A percentile compares a stretch with the other conserved stretches of the same genome.
phyloP scores from a whole-genome alignment of 495 filamentous ascomycete genomes.

The Tuber borchii region DNA sequence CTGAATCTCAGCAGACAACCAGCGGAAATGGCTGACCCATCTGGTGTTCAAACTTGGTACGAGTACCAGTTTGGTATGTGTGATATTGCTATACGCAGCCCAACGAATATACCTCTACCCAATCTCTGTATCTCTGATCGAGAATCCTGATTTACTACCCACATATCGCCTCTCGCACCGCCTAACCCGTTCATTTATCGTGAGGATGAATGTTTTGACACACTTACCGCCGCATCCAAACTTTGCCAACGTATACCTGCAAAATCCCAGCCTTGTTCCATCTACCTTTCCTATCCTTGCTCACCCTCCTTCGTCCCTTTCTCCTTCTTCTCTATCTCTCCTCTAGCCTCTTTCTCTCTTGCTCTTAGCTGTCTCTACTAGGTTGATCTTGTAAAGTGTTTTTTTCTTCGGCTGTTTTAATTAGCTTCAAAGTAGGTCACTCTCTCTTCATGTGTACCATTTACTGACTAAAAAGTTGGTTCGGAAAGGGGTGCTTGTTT shows the following conservation, averaged over 20 bases:
- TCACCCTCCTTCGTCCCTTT: neutral
- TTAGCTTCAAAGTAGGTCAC: neutral
- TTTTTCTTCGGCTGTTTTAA: neutral
- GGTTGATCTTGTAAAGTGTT: neutral
- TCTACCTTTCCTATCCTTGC: neutral
- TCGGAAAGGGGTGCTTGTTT: neutral
- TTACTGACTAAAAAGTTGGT: neutral
- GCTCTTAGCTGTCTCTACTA: neutral
- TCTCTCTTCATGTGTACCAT: neutral
- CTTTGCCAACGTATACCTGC: constrained; percentile 3
- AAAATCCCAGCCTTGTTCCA: constrained; percentile 6
- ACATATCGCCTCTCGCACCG: neutral
- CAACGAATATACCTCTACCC: neutral
- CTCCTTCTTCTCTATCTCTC: neutral
- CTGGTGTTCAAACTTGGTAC: constrained; percentile 5
- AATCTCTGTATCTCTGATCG: neutral
- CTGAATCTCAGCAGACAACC: neutral
- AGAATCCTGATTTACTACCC: neutral
- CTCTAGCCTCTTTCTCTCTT: neutral
- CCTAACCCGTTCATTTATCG: neutral
- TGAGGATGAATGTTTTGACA: neutral
- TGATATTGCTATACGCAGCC: constrained; percentile 5
- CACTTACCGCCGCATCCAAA: neutral
- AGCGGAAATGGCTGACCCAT: neutral
- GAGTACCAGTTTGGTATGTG: constrained; percentile 2